Base-by-base conservation (phyloP, 2,329 filamentous ascomycete species). In the Colletotrichum australisinense region DNA sequence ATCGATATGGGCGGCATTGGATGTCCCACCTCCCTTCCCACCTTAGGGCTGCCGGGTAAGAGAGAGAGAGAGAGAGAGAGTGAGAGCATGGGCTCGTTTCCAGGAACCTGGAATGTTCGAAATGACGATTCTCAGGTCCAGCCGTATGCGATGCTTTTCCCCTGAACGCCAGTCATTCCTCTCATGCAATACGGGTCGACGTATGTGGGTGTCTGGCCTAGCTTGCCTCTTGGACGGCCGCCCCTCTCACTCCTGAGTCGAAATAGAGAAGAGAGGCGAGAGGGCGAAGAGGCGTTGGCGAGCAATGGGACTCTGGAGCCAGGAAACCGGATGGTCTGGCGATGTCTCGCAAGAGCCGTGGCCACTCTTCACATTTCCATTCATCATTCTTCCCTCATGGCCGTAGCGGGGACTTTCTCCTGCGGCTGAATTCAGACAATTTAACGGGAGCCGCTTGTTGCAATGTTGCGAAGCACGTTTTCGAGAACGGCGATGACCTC, bases 81-180 rank as follows among this genome's bases (percentile, higher is more conserved):
- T 11, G 30, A 49, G 38, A 46, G 16, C 38, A 38, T 28, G 38
- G 42, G 24, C 42, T 65, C 35, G 60, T 7, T 42, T n/a, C 38
- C 53, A 30, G 16, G 60, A 26, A 26, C 32, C n/a, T 70, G 67
- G 67, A 70, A 70, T 70, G 67, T 12, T 28, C 42, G 67, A 65
- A 65, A 70, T 70, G 67, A 59, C 35, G 55, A 58, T 38, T 65
- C 67, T 38, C 55, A 70, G 52, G 38, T 52, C 67, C 60, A 58
- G 67, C 53, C 67, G 67, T 58, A n/a, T 14, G 38, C 26, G 53
- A 58, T n/a, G 42, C 52, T 66, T 35, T 62, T 70, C 60, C 53
- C 60, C 53, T 69, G 59, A 53, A 65, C 67, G 53, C 62, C 63
- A 62, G 49, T 42, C 67, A 70, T 70, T 70, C 67, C 67, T 65